These are phyloP conservation scores for Lepidium aucheri DNA, from an alignment of 345 rosid species.

Conservation along the genomic window DNA sequence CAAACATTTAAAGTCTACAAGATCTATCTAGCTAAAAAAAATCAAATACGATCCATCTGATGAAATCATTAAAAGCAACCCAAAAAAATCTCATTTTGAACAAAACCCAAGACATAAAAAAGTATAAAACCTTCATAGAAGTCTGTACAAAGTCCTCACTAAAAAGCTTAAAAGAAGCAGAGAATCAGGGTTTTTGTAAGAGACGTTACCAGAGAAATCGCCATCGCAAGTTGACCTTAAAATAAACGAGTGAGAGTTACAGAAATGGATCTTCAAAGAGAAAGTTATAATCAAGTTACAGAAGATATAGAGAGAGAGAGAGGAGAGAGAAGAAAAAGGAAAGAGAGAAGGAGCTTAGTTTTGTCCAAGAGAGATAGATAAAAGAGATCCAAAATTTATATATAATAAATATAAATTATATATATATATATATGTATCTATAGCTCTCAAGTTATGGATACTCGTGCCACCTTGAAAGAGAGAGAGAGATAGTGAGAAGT, in stretches of 20 bases:
- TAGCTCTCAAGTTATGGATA: slow-evolving; percentile 25
- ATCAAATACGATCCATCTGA: slow-evolving; percentile 29
- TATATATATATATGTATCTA: slow-evolving; percentile 14
- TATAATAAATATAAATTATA: slow-evolving; percentile 8
- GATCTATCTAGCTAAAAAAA: slow-evolving; percentile 5
- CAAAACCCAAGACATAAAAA: slow-evolving; percentile 23
- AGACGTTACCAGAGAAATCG: slow-evolving; percentile 19
- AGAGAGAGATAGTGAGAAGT: not conserved
- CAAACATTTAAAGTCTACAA: not conserved
- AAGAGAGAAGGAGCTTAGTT: slow-evolving; percentile 19
- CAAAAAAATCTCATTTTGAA: slow-evolving; percentile 1
- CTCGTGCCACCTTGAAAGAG: slow-evolving; percentile 27
- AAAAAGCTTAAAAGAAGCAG: not conserved
- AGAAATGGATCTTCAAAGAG: slow-evolving; percentile 14
- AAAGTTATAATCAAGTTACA: slow-evolving; percentile 5
- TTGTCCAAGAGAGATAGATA: slow-evolving; percentile 18
- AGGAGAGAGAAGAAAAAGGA: slow-evolving; percentile 2
- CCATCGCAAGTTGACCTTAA: slow-evolving; percentile 5
- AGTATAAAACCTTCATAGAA: not conserved
- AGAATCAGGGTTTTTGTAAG: slow-evolving; percentile 32
- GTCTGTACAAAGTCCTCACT: not conserved
- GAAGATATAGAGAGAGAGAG: no score
- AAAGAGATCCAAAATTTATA: slow-evolving; percentile 21
- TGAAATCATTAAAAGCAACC: not conserved
- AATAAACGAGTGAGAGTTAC: not conserved